A percentile compares a stretch with the other conserved stretches of the same genome.
phyloP scores from a whole-genome alignment of 2,329 filamentous ascomycete species.

The Colletotrichum ledebouriae region DNA sequence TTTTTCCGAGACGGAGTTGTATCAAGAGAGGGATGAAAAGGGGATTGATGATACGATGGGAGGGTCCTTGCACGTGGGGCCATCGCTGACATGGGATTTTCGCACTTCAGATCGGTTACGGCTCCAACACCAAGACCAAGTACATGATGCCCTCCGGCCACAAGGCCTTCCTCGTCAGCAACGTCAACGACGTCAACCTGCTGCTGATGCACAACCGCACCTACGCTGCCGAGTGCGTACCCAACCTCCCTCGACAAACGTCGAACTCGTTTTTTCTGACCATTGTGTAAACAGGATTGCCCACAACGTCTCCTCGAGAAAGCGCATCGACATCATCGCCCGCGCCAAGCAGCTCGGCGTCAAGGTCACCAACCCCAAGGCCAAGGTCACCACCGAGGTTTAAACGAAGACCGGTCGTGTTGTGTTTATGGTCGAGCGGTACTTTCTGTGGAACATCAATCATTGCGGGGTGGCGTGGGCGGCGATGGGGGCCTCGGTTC shows the following conservation, averaged over 20 bases:
- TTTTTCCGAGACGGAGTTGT: constrained; percentile 1
- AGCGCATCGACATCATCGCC: constrained; percentile 97
- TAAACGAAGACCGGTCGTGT: constrained; percentile 57
- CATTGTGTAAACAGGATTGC: constrained; percentile 78
- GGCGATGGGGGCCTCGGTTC: constrained; percentile 25
- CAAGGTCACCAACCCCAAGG: constrained; percentile 99
- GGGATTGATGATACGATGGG: not conserved
- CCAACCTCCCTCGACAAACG: not conserved
- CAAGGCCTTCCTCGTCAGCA: constrained; percentile 99
- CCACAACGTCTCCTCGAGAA: constrained; percentile 97
- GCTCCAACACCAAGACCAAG: constrained; percentile 99
- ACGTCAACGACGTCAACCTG: constrained; percentile 94
- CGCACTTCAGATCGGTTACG: constrained; percentile 87
- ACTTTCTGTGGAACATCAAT: constrained; percentile 13
- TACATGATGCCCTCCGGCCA: constrained; percentile 99
- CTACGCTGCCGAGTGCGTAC: constrained; percentile 95
- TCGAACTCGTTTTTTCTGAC: constrained; percentile 43
- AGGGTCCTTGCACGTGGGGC: not conserved
- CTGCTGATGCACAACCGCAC: constrained; percentile 99
- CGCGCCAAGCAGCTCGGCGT: constrained; percentile 98
- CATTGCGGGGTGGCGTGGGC: constrained; percentile 29
- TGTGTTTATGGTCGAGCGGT: constrained; percentile 12
- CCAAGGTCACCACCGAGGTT: constrained; percentile 96
- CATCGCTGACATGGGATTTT: constrained; percentile 20
- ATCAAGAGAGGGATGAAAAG: constrained; percentile 15